Conservation (phyloP, 495 filamentous ascomycete species). For the Aspergillus leporis region DNA sequence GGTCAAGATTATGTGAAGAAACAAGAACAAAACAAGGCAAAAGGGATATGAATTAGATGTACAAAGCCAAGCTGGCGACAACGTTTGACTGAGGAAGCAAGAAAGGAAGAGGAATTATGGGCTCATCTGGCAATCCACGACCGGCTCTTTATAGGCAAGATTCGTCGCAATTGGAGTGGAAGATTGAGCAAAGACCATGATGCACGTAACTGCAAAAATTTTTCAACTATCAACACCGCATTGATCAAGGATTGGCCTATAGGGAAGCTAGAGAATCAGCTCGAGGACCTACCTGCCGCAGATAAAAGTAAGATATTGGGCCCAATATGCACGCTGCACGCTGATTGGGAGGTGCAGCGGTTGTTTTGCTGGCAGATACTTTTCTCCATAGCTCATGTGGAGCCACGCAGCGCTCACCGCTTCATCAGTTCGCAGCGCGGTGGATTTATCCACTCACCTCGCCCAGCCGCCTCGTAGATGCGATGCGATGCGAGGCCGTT, state of each 20-base stretch:
- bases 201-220: constrained; percentile 6
- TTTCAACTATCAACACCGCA: constrained; percentile 5
- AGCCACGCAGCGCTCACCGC: constrained; percentile 5
- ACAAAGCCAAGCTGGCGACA: constrained; percentile 1
- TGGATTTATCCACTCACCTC: neutral
- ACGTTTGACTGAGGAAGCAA: neutral
- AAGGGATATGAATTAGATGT: neutral
- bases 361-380: constrained; percentile 9
- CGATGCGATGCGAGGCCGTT: neutral
- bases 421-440: constrained; percentile 2
- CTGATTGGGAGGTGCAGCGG: constrained; percentile 3
- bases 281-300: neutral
- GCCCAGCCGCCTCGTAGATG: neutral
- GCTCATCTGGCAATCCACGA: neutral
- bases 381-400: constrained; percentile 7
- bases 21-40: neutral
- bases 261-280: constrained; percentile 1
- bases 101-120: neutral
- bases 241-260: constrained; percentile 4
- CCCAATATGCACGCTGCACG: neutral
- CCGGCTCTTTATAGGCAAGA: constrained; percentile 3
- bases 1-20: neutral
- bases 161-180: neutral
- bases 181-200: constrained; percentile 5
- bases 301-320: constrained; percentile 4